Percentiles rank a stretch among this genome's conserved stretches.
Conservation (phyloP, 164 flowering plant genomes). For the Taxillus chinensis region DNA sequence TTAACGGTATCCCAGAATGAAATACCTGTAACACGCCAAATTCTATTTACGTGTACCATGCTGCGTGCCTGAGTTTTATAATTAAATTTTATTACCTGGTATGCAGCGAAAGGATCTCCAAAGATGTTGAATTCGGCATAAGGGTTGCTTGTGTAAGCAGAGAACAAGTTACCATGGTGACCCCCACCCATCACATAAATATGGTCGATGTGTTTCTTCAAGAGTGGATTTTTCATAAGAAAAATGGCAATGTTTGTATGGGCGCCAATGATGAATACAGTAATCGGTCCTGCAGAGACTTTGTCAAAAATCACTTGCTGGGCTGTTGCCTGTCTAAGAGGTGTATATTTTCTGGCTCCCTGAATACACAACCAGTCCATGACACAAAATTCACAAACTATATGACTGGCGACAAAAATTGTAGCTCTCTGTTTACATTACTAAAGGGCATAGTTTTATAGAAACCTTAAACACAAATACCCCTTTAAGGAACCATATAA, state of each 20-base stretch:
- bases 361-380: constrained; percentile 7
- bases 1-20: constrained; percentile 84
- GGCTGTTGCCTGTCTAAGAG: constrained; percentile 64
- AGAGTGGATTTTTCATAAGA: constrained; percentile 66
- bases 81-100: constrained; percentile 48
- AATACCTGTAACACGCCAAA: constrained; percentile 41
- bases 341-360: constrained; percentile 71
- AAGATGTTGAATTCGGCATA: constrained; percentile 86
- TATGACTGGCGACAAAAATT: no score
- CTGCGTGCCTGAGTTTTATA: no score
- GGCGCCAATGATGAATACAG: constrained; percentile 50
- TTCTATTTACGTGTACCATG: no score
- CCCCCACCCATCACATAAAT: constrained; percentile 88
- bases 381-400: no score
- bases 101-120: constrained; percentile 92
- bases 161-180: constrained; percentile 70
- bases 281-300: constrained; percentile 59
- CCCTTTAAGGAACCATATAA: neutral
- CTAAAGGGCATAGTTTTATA: no score
- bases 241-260: constrained; percentile 80
- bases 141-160: constrained; percentile 60
- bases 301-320: constrained; percentile 79
- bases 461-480: no score
- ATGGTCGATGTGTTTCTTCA: constrained; percentile 74
- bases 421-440: no score